Base-by-base conservation (phyloP, 441 rosid genomes). In the Eutrema salsugineum region DNA sequence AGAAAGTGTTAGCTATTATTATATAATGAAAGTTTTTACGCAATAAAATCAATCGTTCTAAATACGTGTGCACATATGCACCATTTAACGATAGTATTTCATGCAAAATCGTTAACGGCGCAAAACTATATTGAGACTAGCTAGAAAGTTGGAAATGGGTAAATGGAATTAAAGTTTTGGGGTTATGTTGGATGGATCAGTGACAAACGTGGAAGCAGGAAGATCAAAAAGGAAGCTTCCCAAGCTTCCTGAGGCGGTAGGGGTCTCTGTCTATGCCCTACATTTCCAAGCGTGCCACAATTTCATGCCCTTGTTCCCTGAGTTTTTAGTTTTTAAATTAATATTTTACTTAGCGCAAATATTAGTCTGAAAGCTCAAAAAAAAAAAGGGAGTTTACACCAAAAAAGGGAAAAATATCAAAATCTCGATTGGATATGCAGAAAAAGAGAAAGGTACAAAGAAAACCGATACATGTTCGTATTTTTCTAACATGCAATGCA, bases 241-340 rank as follows among this genome's bases (percentile, higher is more conserved):
- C 32, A 72, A 72, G 58, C 58, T 75, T 75, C 42, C 30, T 60
- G 11, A 68, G 55, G 15, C 32, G 62, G 62, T 49, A 66, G 73
- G 56, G 51, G 33, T 57, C 43, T 40, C 43, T 20, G 36, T 53
- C 55, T n/a, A 2, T 22, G 12, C 58, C 48, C 66, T 57, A 73
- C 56, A 59, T 43, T 66, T 16, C 39, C 39, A 68, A 62, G 74
- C 74, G 69, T 75, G 78, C 78, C 78, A 68, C 62, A 68, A 68
- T 68, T 75, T 75, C 74, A 61, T 75, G 74, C 53, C 70, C 78
- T 75, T 75, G 78, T 75, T 75, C 68, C 74, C 78, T 33, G 70
- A 75, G 20, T 51, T 68, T 43, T 44, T 11, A 2, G 14, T 24
- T 22, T 15, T 40, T 24, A 1, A 47, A 24, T 2, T 15, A 14